These are phyloP conservation scores for Sergeia podlipaevii DNA, from an alignment of 208 protist species.

Conservation along the genomic window DNA sequence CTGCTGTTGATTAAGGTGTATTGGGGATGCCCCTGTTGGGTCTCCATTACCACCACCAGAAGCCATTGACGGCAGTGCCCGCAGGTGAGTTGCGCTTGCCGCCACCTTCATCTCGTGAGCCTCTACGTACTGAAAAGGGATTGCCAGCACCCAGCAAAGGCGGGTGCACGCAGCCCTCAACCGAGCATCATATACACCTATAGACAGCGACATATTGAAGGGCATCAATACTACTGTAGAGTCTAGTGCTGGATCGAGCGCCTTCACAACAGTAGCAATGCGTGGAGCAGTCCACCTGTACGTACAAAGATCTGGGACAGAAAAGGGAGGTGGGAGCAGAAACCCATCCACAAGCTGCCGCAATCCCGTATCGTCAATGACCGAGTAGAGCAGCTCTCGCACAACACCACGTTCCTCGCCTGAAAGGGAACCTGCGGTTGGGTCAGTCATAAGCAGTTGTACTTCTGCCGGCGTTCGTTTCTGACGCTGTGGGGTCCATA, in stretches of 20 bases:
- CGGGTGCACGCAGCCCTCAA: constrained; percentile 58
- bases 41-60: no score
- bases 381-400: constrained; percentile 58
- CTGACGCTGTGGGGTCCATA: constrained; percentile 50
- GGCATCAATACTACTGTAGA: constrained; percentile 52
- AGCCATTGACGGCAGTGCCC: no score
- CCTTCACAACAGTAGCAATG: constrained; percentile 28
- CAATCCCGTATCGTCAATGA: constrained; percentile 34
- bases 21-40: no score
- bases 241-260: constrained; percentile 43
- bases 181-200: constrained; percentile 64
- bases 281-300: constrained; percentile 33
- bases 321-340: constrained; percentile 64
- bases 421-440: not conserved
- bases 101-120: constrained; percentile 33
- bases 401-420: constrained; percentile 58
- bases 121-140: constrained; percentile 64
- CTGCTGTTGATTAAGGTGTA: no score
- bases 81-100: no score
- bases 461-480: constrained; percentile 23
- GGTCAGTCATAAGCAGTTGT: not conserved
- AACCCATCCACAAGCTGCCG: constrained; percentile 62
- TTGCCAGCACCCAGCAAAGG: constrained; percentile 58
- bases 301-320: constrained; percentile 20
- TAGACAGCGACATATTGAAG: constrained; percentile 53